Percentiles rank a stretch among this genome's conserved stretches.
phyloP scores from a whole-genome alignment of 2,329 filamentous ascomycete genomes.

The Ramularia collo-cygni region DNA sequence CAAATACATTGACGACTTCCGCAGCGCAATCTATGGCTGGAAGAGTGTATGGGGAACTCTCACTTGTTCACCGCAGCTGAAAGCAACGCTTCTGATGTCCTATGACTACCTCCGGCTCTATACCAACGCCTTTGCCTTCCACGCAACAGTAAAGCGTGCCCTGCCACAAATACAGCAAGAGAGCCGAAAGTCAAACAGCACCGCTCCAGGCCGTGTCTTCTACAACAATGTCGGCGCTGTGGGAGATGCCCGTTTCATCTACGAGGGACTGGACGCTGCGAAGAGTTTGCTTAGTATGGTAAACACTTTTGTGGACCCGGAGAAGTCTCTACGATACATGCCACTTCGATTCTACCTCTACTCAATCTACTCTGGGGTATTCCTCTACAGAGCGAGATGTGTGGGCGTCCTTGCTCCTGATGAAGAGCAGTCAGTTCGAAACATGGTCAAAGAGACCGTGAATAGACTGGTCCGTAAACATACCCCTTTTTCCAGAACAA shows the following conservation, averaged over 20 bases:
- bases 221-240: constrained; percentile 45
- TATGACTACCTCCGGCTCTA: constrained; percentile 69
- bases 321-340: constrained; percentile 42
- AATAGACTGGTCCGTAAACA: constrained; percentile 25
- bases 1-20: constrained; percentile 68
- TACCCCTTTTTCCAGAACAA: too few species aligned
- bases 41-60: constrained; percentile 63
- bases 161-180: constrained; percentile 29
- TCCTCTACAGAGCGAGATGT: constrained; percentile 43
- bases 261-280: constrained; percentile 44
- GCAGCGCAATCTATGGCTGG: constrained; percentile 62
- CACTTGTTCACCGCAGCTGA: constrained; percentile 59
- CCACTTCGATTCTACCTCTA: constrained; percentile 44
- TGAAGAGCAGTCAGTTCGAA: constrained; percentile 41
- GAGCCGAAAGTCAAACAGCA: constrained; percentile 14
- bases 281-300: constrained; percentile 45
- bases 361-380: constrained; percentile 44
- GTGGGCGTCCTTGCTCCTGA: constrained; percentile 42
- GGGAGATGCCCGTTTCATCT: constrained; percentile 44
- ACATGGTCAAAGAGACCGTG: constrained; percentile 43
- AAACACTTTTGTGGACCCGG: constrained; percentile 45
- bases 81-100: constrained; percentile 60
- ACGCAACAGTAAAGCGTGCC: constrained; percentile 54
- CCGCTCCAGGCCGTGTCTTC: constrained; percentile 31
- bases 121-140: constrained; percentile 69